Evolutionary conservation across 1,284 basidiomycete genomes (phyloP).

Genomic region (Ustilago esculenta): DNA sequence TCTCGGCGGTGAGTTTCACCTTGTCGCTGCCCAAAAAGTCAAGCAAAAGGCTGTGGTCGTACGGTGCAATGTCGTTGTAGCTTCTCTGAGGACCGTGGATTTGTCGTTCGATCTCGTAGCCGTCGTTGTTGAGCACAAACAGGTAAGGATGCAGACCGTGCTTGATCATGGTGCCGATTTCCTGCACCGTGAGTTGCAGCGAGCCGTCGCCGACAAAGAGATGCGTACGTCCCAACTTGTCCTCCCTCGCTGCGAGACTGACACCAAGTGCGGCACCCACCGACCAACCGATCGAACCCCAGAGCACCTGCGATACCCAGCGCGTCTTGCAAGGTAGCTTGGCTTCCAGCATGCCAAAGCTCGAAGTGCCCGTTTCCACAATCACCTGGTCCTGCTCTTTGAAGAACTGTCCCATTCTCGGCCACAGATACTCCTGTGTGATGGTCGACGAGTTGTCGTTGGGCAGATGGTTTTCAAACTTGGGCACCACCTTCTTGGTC

Average conservation of each 20-base stretch:
- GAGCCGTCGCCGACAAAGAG: slow-evolving; percentile 80
- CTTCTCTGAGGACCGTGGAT: slow-evolving; percentile 74
- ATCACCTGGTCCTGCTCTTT: slow-evolving; percentile 67
- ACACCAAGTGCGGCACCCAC: slow-evolving; percentile 77
- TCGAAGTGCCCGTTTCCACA: slow-evolving; percentile 61
- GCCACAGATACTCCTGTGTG: slow-evolving; percentile 76
- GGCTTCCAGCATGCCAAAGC: slow-evolving; percentile 45
- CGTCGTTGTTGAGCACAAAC: slow-evolving; percentile 88
- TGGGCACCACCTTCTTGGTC: slow-evolving; percentile 30
- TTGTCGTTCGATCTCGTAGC: slow-evolving; percentile 78
- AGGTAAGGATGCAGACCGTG: slow-evolving; percentile 78
- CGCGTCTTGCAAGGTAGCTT: slow-evolving; percentile 33
- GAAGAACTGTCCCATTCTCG: slow-evolving; percentile 82
- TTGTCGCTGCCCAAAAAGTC: slow-evolving; percentile 51
- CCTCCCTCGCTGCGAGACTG: slow-evolving; percentile 80
- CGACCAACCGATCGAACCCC: slow-evolving; percentile 88
- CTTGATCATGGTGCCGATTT: slow-evolving; percentile 79
- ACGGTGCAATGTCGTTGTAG: slow-evolving; percentile 61
- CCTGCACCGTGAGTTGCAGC: slow-evolving; percentile 71
- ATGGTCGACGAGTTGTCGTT: slow-evolving; percentile 25
- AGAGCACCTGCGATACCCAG: slow-evolving; percentile 73
- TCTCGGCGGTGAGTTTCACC: slow-evolving; percentile 14
- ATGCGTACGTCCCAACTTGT: slow-evolving; percentile 73
- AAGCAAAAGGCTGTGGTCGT: slow-evolving; percentile 46
- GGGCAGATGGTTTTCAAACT: slow-evolving; percentile 36